Evolutionary conservation across 2,329 filamentous ascomycete species (phyloP).

Genomic region (Phaeoacremonium minimum): DNA sequence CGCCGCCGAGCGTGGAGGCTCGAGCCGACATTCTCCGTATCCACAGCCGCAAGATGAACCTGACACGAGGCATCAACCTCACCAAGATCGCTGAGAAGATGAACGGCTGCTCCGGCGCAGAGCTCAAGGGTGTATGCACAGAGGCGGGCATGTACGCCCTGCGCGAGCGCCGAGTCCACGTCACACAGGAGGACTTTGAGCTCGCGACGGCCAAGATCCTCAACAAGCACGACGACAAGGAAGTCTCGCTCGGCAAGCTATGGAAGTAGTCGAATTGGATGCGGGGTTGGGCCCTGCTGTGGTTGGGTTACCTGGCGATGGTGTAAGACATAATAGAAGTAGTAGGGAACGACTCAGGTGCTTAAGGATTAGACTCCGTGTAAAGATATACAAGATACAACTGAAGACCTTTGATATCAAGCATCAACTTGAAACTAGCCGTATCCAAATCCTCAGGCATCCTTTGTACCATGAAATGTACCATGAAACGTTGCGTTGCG

Average conservation of each 20-base stretch:
- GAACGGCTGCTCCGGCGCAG: constrained; percentile 96
- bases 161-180: constrained; percentile 90
- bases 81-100: constrained; percentile 99
- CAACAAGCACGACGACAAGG: constrained; percentile 99
- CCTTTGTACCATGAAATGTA: too few species aligned
- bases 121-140: constrained; percentile 97
- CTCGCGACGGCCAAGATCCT: constrained; percentile 97
- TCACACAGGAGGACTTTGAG: constrained; percentile 98
- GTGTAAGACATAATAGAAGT: too few species aligned
- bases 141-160: constrained; percentile 98
- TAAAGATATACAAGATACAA: too few species aligned
- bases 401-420: too few species aligned
- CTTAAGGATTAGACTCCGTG: too few species aligned
- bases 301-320: too few species aligned
- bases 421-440: too few species aligned
- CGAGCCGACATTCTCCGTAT: constrained; percentile 97
- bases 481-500: too few species aligned
- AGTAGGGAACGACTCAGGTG: too few species aligned
- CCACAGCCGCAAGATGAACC: constrained; percentile 96
- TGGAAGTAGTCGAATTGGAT: too few species aligned
- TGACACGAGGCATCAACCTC: constrained; percentile 94
- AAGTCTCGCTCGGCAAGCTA: constrained; percentile 83
- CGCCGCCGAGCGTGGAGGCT: constrained; percentile 91
- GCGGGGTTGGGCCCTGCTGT: too few species aligned
- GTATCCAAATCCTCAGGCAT: too few species aligned